Conservation (phyloP, 2,329 filamentous ascomycete genomes). For the Aspergillus japonicus region DNA sequence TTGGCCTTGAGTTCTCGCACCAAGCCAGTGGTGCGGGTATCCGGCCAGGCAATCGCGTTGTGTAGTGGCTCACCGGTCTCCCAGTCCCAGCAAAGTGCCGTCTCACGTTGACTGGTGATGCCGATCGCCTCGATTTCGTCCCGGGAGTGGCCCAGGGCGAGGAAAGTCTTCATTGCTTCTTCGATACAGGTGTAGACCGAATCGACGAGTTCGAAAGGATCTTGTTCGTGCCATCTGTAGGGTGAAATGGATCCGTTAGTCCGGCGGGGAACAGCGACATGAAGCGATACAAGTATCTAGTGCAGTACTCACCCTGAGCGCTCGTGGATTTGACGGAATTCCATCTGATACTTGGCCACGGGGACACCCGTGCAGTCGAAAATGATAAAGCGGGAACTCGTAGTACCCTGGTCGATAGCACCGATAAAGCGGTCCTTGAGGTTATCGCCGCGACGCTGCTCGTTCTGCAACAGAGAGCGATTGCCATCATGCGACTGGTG, state of each 20-base stretch:
- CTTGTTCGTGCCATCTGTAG: constrained; percentile 82
- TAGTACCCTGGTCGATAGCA: constrained; percentile 88
- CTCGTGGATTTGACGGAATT: constrained; percentile 81
- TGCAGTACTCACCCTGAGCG: constrained; percentile 68
- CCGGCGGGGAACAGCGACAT: background rate
- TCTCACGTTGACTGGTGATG: constrained; percentile 89
- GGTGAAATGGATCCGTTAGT: background rate
- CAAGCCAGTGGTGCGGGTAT: constrained; percentile 73
- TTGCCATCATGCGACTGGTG: constrained; percentile 34
- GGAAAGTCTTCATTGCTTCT: constrained; percentile 69
- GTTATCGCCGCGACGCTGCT: constrained; percentile 30
- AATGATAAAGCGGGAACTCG: constrained; percentile 84
- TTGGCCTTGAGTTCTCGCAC: constrained; percentile 73
- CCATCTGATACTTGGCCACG: constrained; percentile 79
- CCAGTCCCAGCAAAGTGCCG: constrained; percentile 79
- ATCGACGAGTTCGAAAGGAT: constrained; percentile 71
- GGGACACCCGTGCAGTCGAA: constrained; percentile 78
- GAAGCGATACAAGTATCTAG: background rate
- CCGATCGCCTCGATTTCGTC: constrained; percentile 73
- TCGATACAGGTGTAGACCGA: constrained; percentile 80
- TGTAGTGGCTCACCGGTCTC: constrained; percentile 75
- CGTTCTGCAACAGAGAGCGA: constrained; percentile 37
- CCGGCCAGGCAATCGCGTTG: constrained; percentile 88
- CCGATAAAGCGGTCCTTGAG: constrained; percentile 64
- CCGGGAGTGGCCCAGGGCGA: constrained; percentile 64